Evolutionary conservation across 371 early-diverging fungal species (phyloP).

Genomic region (Homolaphlyctis polyrhiza): DNA sequence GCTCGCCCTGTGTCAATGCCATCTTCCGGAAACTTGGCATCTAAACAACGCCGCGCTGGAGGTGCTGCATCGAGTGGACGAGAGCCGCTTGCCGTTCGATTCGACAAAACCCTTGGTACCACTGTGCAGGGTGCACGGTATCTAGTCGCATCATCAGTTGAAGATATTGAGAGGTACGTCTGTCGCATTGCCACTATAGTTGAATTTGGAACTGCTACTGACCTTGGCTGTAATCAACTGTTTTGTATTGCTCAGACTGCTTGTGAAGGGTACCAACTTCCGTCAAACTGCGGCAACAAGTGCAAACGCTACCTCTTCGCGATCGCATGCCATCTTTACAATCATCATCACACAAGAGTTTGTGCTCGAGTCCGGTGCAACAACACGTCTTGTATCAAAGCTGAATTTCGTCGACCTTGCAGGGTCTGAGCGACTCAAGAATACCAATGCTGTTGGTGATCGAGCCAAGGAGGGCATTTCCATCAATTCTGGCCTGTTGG

Average conservation of each 20-base stretch:
- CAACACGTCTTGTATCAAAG: slow-evolving; percentile 54
- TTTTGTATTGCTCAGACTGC: not conserved
- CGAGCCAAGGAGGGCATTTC: slow-evolving; percentile 51
- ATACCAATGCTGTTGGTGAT: slow-evolving; percentile 51
- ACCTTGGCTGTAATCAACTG: too few species aligned
- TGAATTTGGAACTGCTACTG: too few species aligned
- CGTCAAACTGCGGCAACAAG: slow-evolving; percentile 80
- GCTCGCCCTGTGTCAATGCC: too few species aligned
- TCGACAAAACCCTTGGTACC: slow-evolving; percentile 6
- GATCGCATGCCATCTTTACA: slow-evolving; percentile 97
- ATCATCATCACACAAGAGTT: slow-evolving; percentile 71
- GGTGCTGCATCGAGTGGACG: not conserved
- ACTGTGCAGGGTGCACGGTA: slow-evolving; percentile 22
- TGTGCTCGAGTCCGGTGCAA: not conserved
- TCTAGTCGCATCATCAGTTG: slow-evolving; percentile 12
- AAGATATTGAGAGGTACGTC: slow-evolving; percentile 17
- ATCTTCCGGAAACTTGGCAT: too few species aligned
- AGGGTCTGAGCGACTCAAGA: slow-evolving; percentile 85
- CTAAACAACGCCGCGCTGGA: not conserved
- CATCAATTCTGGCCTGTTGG: slow-evolving; percentile 48
- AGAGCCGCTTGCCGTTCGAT: not conserved
- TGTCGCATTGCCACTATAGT: too few species aligned
- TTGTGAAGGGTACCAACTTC: not conserved
- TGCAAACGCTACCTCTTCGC: slow-evolving; percentile 93
- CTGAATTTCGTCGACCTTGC: slow-evolving; percentile 98